Percentiles rank a stretch among this genome's conserved stretches.
Conservation (phyloP, 768 basidiomycete species). For the Leucocoprinus sp. region DNA sequence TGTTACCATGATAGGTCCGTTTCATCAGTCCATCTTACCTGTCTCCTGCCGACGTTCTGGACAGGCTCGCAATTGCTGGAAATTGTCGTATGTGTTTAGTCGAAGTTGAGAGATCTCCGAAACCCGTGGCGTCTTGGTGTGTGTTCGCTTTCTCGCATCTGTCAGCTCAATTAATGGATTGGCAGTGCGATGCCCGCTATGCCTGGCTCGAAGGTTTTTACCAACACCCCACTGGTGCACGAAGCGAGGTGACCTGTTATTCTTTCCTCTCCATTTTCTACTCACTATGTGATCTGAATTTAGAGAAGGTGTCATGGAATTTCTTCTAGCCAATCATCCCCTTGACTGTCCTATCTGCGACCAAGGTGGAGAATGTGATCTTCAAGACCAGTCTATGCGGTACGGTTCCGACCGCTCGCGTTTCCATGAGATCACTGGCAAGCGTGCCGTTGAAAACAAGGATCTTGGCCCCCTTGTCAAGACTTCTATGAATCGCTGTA, state of each 20-base stretch:
- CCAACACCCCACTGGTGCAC: slow-evolving; percentile 85
- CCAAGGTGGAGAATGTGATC: slow-evolving; percentile 97
- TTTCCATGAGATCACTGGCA: slow-evolving; percentile 97
- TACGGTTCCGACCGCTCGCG: slow-evolving; percentile 96
- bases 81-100: slow-evolving; percentile 99
- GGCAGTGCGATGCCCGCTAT: slow-evolving; percentile 93
- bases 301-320: slow-evolving; percentile 99
- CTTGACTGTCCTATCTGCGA: slow-evolving; percentile 99
- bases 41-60: slow-evolving; percentile 6
- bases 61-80: slow-evolving; percentile 88
- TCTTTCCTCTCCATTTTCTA: slow-evolving; percentile 5
- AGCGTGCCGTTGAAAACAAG: slow-evolving; percentile 98
- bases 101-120: slow-evolving; percentile 92
- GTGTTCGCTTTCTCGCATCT: slow-evolving; percentile 7
- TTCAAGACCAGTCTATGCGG: slow-evolving; percentile 99
- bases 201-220: slow-evolving; percentile 88
- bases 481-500: slow-evolving; percentile 98
- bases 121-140: slow-evolving; percentile 91
- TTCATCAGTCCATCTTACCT: not conserved
- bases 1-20: slow-evolving; percentile 79
- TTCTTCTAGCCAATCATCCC: slow-evolving; percentile 94
- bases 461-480: slow-evolving; percentile 97
- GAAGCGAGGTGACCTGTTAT: slow-evolving; percentile 56
- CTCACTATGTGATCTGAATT: slow-evolving; percentile 14
- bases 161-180: slow-evolving; percentile 1